Base-by-base conservation (phyloP, 768 basidiomycete species). In the Panaeolus papilionaceus region DNA sequence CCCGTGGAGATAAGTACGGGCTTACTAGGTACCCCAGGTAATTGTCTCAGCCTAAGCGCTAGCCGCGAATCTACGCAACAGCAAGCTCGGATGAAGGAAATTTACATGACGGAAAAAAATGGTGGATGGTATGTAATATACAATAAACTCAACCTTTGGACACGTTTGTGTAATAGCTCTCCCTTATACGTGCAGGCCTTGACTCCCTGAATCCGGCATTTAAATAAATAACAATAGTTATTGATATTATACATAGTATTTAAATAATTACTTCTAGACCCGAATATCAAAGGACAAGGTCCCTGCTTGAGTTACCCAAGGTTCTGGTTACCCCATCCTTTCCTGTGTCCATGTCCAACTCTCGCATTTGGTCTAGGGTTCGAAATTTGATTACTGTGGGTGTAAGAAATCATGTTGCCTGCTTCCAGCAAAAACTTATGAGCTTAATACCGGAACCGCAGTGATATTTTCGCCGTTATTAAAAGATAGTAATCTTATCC, bases 251-350 rank as follows among this genome's bases (percentile, higher is more conserved):
- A 58, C 26, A 58, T 33, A 58, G 7, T 58, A 28, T 33, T 49
- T 58, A 58, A 58, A 33, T 58, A 58, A 58, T 58, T 58, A 26
- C 47, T 58, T 58, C 12, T 18, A 58, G 28, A 58, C 54, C 28
- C 54, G 33, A 28, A 28, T 33, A 58, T 23, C 11, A 16, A 28
- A 58, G 26, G 54, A 58, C 54, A 58, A 58, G 54, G 54, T 58
- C 54, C 54, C 54, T 58, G 54, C 26, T 23, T 58, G 54, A 33
- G 28, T 33, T 33, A 58, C 12, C 47, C 47, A 20, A 51, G n/a
- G 26, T 26, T 20, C 16, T 58, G 54, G 54, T 58, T 37, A 37
- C 54, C 28, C 54, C 54, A 58, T 58, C 16, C 54, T 33, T 58
- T 58, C 26, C 33, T 58, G 14, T 58, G 7, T 51, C 12, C 14